Percentiles rank a stretch among this genome's conserved stretches.
Conservation (phyloP, 345 rosid species). For the Lumnitzera racemosa region DNA sequence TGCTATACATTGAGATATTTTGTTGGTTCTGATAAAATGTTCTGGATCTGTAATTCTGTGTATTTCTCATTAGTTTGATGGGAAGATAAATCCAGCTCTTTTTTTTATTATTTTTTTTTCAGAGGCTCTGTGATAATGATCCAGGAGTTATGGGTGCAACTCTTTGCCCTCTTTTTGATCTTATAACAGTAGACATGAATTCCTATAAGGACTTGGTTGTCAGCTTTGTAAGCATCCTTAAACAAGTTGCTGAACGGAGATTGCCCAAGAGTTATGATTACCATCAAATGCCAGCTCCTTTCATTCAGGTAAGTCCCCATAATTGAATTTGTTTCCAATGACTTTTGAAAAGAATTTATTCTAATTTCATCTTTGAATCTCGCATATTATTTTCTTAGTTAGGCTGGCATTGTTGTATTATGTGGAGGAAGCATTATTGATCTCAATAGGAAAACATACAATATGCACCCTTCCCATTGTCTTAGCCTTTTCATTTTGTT, state of each 20-base stretch:
- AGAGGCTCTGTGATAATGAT: conserved; percentile 87
- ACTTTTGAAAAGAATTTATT: neutral
- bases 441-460: too few relatives aligned
- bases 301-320: conserved; percentile 64
- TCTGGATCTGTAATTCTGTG: neutral
- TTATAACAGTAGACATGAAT: conserved; percentile 54
- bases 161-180: conserved; percentile 89
- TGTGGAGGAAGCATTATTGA: too few relatives aligned
- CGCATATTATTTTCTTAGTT: too few relatives aligned
- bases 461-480: too few relatives aligned
- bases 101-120: conserved; percentile 11
- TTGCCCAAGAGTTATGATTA: conserved; percentile 92
- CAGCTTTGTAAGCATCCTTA: conserved; percentile 92
- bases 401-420: neutral
- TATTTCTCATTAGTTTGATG: neutral
- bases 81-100: too few relatives aligned
- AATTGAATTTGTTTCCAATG: neutral
- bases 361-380: neutral
- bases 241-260: conserved; percentile 85
- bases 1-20: too few relatives aligned
- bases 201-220: conserved; percentile 79
- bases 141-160: conserved; percentile 99
- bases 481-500: too few relatives aligned
- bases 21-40: too few relatives aligned
- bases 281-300: conserved; percentile 99